These are phyloP conservation scores for Flaveria sonorensis DNA, from an alignment of 129 eudicot genomes.

Conservation along the genomic window DNA sequence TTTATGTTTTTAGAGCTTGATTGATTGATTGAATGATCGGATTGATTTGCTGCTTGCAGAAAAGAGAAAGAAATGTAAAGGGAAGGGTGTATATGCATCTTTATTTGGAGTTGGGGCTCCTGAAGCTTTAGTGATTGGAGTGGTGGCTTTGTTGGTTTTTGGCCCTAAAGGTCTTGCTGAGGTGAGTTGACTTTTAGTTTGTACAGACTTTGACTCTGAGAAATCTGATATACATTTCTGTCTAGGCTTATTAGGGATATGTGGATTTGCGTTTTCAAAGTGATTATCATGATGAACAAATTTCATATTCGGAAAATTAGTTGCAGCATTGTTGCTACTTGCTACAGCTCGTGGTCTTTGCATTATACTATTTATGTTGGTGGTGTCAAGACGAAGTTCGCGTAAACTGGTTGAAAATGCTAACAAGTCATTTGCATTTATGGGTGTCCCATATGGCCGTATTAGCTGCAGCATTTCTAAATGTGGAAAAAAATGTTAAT, in stretches of 20 bases:
- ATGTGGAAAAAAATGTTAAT: not conserved
- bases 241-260: not conserved
- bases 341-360: too few species aligned
- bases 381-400: too few species aligned
- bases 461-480: not conserved
- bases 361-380: too few species aligned
- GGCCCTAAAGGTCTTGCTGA: conserved; percentile 99
- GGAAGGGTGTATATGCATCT: conserved; percentile 71
- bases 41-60: conserved; percentile 40
- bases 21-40: too few species aligned
- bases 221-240: not conserved
- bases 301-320: not conserved
- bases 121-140: conserved; percentile 94
- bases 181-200: conserved; percentile 43
- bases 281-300: conserved; percentile 8
- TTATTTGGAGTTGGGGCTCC: conserved; percentile 99
- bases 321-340: not conserved
- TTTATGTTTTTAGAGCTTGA: not conserved
- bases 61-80: conserved; percentile 49
- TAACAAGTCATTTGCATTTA: not conserved
- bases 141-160: conserved; percentile 94
- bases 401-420: not conserved
- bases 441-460: not conserved
- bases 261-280: not conserved
- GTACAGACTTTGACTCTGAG: not conserved